Conservation (phyloP, 2,329 filamentous ascomycete species). For the Botrytis squamosa region DNA sequence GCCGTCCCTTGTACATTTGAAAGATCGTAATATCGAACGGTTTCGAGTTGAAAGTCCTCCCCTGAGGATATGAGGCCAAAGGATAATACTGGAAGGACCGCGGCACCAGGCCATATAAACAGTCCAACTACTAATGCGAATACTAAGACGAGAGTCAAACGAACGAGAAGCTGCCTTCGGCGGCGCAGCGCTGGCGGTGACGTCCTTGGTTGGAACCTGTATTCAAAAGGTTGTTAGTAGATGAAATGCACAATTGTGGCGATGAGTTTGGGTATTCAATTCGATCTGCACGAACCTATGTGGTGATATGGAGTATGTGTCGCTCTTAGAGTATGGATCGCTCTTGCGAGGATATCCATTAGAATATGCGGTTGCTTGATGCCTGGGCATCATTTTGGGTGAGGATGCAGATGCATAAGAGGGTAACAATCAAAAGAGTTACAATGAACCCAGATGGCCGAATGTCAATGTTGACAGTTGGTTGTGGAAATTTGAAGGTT, state of each 20-base stretch:
- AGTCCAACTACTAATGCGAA: slow-evolving; percentile 66
- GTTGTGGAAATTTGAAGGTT: slow-evolving; percentile 14
- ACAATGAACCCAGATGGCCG: slow-evolving; percentile 18
- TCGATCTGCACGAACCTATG: slow-evolving; percentile 64
- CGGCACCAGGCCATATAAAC: slow-evolving; percentile 71
- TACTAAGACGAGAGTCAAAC: slow-evolving; percentile 59
- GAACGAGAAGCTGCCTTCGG: slow-evolving; percentile 69
- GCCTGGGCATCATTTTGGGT: slow-evolving; percentile 77
- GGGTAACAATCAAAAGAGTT: slow-evolving; percentile 53
- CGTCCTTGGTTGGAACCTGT: slow-evolving; percentile 81
- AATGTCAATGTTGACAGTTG: slow-evolving; percentile 8
- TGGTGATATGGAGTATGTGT: slow-evolving; percentile 82
- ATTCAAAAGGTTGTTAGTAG: slow-evolving; percentile 10
- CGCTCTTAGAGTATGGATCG: slow-evolving; percentile 68
- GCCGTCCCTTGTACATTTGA: slow-evolving; percentile 88
- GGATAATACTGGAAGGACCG: slow-evolving; percentile 60
- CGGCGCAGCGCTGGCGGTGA: slow-evolving; percentile 69
- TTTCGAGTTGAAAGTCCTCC: slow-evolving; percentile 80
- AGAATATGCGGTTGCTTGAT: slow-evolving; percentile 70
- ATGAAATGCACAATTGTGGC: not conserved
- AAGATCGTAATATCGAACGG: slow-evolving; percentile 95
- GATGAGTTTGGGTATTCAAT: not conserved
- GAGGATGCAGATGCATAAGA: slow-evolving; percentile 48
- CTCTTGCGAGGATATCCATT: slow-evolving; percentile 76
- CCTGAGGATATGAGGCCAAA: slow-evolving; percentile 67